Percentiles rank a stretch among this genome's conserved stretches.
Conservation (phyloP, 768 basidiomycete genomes). For the Naganishia onofrii region DNA sequence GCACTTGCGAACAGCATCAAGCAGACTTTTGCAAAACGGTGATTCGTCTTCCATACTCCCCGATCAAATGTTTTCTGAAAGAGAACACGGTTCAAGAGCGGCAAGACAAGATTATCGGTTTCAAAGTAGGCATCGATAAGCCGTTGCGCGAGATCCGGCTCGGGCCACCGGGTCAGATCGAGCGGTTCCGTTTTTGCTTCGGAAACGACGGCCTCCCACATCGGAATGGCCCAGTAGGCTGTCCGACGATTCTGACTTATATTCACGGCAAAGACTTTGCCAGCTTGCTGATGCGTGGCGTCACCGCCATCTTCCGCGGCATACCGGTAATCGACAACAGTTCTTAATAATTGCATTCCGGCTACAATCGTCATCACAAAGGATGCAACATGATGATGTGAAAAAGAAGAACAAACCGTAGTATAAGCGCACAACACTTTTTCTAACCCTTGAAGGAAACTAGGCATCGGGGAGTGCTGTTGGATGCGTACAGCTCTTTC, state of each 20-base stretch:
- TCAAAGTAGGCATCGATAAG: conserved; percentile 69
- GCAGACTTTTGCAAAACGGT: conserved; percentile 59
- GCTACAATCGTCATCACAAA: conserved; percentile 27
- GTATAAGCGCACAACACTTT: not conserved
- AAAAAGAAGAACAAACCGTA: conserved; percentile 11
- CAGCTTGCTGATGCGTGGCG: conserved; percentile 8
- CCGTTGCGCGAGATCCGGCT: conserved; percentile 57
- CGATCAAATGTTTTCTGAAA: conserved; percentile 61
- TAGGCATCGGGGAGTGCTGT: conserved; percentile 28
- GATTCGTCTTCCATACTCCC: conserved; percentile 58
- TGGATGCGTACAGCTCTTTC: conserved; percentile 41
- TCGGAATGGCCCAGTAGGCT: conserved; percentile 46
- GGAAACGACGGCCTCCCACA: conserved; percentile 52
- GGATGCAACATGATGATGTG: not conserved
- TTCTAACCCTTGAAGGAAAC: conserved; percentile 5
- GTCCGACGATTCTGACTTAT: conserved; percentile 41
- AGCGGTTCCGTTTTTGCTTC: conserved; percentile 35
- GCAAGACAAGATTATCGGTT: conserved; percentile 60
- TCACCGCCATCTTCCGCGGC: conserved; percentile 11
- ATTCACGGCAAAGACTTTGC: conserved; percentile 17
- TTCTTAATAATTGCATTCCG: conserved; percentile 41
- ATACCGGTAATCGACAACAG: conserved; percentile 42
- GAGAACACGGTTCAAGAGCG: conserved; percentile 67
- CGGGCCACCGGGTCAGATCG: conserved; percentile 61
- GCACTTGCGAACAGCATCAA: conserved; percentile 72